phyloP scores from a whole-genome alignment of 495 filamentous ascomycete genomes.

The Aspergillus taichungensis region DNA sequence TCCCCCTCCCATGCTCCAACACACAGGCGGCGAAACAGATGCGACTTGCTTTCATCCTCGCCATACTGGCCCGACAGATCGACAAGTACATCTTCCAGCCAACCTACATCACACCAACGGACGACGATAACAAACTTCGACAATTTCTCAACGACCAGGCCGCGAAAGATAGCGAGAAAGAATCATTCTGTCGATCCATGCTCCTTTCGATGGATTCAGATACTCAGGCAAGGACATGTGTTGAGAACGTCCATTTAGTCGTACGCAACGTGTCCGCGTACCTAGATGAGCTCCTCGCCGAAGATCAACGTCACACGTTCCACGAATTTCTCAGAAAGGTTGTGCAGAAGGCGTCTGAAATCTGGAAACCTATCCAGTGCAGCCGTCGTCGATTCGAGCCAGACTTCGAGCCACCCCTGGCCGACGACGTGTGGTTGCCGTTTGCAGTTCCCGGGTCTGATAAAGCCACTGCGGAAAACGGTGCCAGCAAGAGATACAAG shows the following conservation, averaged over 20 bases:
- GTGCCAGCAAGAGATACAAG: background rate
- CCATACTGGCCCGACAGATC: slow-evolving; percentile 17
- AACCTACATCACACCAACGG: slow-evolving; percentile 7
- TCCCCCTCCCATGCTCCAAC: slow-evolving; percentile 12
- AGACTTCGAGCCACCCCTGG: slow-evolving; percentile 10
- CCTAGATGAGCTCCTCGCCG: slow-evolving; percentile 7
- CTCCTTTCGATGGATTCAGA: slow-evolving; percentile 15
- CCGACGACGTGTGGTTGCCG: slow-evolving; percentile 4
- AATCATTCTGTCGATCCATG: slow-evolving; percentile 16
- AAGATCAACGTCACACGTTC: slow-evolving; percentile 5
- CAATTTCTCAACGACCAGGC: slow-evolving; percentile 11
- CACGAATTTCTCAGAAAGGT: slow-evolving; percentile 7
- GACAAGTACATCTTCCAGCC: slow-evolving; percentile 20
- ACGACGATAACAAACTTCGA: slow-evolving; percentile 4
- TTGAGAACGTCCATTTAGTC: slow-evolving; percentile 4
- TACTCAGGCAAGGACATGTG: slow-evolving; percentile 2
- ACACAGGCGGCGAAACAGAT: slow-evolving; percentile 16
- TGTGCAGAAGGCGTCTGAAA: slow-evolving; percentile 9
- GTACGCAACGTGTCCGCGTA: slow-evolving; percentile 5
- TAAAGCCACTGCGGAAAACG: background rate
- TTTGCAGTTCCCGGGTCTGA: slow-evolving; percentile 4
- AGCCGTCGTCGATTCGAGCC: slow-evolving; percentile 9
- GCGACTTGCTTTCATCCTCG: slow-evolving; percentile 16
- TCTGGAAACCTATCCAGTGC: slow-evolving; percentile 11
- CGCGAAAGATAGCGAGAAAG: slow-evolving; percentile 13